Evolutionary conservation across 345 rosid genomes (phyloP).

Genomic region (Ceriops zippeliana): DNA sequence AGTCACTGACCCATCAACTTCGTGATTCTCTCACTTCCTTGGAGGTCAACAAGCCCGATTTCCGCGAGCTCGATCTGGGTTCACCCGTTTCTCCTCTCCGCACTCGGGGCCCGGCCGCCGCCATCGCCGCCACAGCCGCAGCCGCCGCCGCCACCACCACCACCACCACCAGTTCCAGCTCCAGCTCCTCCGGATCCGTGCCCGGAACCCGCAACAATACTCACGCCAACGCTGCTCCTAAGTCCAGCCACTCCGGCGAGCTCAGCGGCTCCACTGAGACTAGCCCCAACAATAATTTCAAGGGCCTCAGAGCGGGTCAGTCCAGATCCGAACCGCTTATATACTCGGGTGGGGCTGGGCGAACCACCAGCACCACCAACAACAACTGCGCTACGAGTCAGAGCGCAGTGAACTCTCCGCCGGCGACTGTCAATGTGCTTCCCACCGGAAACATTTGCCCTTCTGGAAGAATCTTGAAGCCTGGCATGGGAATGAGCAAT

Average conservation of each 20-base stretch:
- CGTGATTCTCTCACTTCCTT: slow-evolving; percentile 45
- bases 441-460: slow-evolving; percentile 91
- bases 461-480: slow-evolving; percentile 63
- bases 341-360: slow-evolving; percentile 41
- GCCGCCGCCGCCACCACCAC: slow-evolving; percentile 38
- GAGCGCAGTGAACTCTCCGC: slow-evolving; percentile 55
- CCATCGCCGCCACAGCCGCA: not conserved
- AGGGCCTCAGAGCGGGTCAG: slow-evolving; percentile 33
- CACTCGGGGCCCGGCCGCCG: slow-evolving; percentile 34
- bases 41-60: slow-evolving; percentile 74
- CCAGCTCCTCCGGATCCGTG: slow-evolving; percentile 82
- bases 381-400: slow-evolving; percentile 1
- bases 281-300: slow-evolving; percentile 43
- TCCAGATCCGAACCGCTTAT: slow-evolving; percentile 46
- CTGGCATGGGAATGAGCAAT: slow-evolving; percentile 47
- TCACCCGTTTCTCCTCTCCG: slow-evolving; percentile 91
- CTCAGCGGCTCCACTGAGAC: slow-evolving; percentile 43
- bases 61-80: slow-evolving; percentile 71
- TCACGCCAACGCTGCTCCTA: slow-evolving; percentile 25
- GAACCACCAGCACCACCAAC: no score
- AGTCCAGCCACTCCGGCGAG: slow-evolving; percentile 69
- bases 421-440: slow-evolving; percentile 40
- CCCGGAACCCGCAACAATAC: slow-evolving; percentile 41
- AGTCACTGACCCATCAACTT: slow-evolving; percentile 21
- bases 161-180: slow-evolving; percentile 65